phyloP scores from a whole-genome alignment of 2,329 filamentous ascomycete genomes.

The Trichoderma lentiforme region DNA sequence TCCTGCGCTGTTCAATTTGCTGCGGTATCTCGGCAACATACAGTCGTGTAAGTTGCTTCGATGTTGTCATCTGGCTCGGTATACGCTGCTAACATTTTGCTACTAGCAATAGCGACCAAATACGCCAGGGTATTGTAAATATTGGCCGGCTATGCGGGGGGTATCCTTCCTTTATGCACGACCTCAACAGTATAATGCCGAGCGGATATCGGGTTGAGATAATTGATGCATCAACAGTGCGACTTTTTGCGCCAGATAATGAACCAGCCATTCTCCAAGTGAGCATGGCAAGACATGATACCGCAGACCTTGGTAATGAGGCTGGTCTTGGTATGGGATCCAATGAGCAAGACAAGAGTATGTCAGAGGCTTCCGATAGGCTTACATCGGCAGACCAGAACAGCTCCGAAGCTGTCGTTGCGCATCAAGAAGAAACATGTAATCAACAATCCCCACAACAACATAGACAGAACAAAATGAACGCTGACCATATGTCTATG shows the following conservation, averaged over 20 bases:
- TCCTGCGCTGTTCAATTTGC: not conserved
- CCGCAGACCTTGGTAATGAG: not conserved
- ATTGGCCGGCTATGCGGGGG: not conserved
- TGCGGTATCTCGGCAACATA: not conserved
- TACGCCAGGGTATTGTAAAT: not conserved
- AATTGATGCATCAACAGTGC: not conserved
- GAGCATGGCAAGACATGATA: not conserved
- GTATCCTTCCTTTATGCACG: not conserved
- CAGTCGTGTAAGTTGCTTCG: not conserved
- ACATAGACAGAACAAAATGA: not conserved
- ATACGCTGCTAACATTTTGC: not conserved
- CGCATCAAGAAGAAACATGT: not conserved
- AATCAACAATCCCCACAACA: not conserved
- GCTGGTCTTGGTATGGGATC: not conserved
- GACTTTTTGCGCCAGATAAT: not conserved
- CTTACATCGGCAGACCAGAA: no score
- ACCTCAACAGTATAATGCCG: not conserved
- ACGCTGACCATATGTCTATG: not conserved
- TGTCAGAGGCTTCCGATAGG: no score
- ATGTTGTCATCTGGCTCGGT: rapidly evolving
- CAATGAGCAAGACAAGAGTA: no score
- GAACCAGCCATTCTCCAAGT: not conserved
- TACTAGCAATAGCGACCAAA: not conserved
- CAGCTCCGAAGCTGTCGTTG: not conserved
- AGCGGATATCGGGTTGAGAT: not conserved